These are phyloP conservation scores for Cryoendolithus antarcticus DNA, from an alignment of 2,329 filamentous ascomycete species.

Conservation along the genomic window DNA sequence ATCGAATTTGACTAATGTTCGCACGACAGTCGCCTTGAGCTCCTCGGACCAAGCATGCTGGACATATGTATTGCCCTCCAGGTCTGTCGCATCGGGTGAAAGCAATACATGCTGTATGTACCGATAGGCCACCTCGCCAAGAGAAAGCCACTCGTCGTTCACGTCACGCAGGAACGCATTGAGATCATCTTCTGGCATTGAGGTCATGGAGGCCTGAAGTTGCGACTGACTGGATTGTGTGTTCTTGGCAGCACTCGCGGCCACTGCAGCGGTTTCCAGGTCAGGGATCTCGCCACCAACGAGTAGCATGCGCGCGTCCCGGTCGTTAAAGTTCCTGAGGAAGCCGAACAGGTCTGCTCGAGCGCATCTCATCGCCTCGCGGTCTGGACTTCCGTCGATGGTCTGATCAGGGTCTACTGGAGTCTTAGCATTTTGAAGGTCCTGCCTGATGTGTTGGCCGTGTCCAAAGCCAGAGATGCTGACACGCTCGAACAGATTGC, in stretches of 20 bases:
- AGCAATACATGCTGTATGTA: constrained; percentile 2
- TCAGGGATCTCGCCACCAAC: constrained; percentile 16
- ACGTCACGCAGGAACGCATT: constrained; percentile 30
- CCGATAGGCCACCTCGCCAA: constrained; percentile 37
- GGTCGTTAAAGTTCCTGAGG: constrained; percentile 18
- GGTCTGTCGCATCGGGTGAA: neutral
- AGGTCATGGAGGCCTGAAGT: constrained; percentile 6
- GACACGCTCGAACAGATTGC: constrained; percentile 39
- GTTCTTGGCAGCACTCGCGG: too few relatives aligned
- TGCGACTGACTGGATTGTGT: constrained; percentile 3
- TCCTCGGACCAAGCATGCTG: constrained; percentile 42
- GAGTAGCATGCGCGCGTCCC: constrained; percentile 15
- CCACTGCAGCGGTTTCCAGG: constrained; percentile 4
- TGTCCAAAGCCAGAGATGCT: constrained; percentile 30
- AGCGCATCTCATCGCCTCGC: constrained; percentile 9
- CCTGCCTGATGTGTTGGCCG: constrained; percentile 16
- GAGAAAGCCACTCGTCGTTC: constrained; percentile 36
- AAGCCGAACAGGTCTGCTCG: constrained; percentile 15
- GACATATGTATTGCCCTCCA: constrained; percentile 32
- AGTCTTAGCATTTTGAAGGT: constrained; percentile 6
- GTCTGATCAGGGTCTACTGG: neutral
- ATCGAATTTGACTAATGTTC: constrained; percentile 42
- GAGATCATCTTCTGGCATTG: constrained; percentile 23
- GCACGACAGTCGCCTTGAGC: constrained; percentile 43
- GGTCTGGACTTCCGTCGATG: neutral